Percentiles rank a stretch among this genome's conserved stretches.
phyloP scores from a whole-genome alignment of 2,329 filamentous ascomycete species.

The Aspergillus arachidicola region DNA sequence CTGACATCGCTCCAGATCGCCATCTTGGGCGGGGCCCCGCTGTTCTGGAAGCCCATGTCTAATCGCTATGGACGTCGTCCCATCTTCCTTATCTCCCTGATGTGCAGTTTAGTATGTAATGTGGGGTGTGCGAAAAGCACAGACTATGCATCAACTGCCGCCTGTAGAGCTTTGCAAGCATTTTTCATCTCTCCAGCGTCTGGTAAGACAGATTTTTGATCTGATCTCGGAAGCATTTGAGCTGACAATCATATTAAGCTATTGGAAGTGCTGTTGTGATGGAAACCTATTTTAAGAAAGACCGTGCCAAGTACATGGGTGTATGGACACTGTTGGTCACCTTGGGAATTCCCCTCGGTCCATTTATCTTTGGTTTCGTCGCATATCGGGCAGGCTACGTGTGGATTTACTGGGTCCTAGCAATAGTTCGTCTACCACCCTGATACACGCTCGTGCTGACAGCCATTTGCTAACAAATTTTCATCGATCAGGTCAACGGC shows the following conservation, averaged over 20 bases:
- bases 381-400: constrained; percentile 56
- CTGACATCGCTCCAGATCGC: constrained; percentile 58
- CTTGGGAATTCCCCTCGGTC: constrained; percentile 49
- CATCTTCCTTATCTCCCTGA: constrained; percentile 56
- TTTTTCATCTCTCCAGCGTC: constrained; percentile 61
- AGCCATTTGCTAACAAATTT: constrained; percentile 17
- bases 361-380: constrained; percentile 48
- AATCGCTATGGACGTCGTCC: constrained; percentile 58
- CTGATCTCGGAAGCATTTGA: not conserved
- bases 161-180: constrained; percentile 55
- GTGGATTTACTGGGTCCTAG: constrained; percentile 63
- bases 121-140: constrained; percentile 57
- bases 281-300: constrained; percentile 60
- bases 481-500: constrained; percentile 51
- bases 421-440: constrained; percentile 49
- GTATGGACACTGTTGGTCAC: constrained; percentile 59
- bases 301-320: constrained; percentile 59
- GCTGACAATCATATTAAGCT: constrained; percentile 29
- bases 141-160: constrained; percentile 53
- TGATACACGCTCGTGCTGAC: constrained; percentile 5
- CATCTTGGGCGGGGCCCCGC: constrained; percentile 54
- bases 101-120: constrained; percentile 55
- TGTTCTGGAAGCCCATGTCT: constrained; percentile 60
- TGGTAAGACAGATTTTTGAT: constrained; percentile 12
- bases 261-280: constrained; percentile 61